Evolutionary conservation across 2,329 filamentous ascomycete genomes (phyloP).

Genomic region (Neophaeococcomyces mojaviensis): DNA sequence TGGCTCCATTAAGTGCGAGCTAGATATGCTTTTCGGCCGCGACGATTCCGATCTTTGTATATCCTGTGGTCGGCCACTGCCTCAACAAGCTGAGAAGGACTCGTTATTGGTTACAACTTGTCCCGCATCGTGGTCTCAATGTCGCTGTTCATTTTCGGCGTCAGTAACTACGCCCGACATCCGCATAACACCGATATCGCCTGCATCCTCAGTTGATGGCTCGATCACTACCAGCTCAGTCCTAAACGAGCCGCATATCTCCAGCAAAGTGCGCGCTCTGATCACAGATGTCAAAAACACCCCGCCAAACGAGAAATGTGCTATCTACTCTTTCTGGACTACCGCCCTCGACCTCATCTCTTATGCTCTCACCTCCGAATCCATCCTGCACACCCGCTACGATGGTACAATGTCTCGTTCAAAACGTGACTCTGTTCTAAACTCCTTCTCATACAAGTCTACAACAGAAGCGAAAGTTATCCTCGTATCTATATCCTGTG

Average conservation of each 20-base stretch:
- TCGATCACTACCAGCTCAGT: no score
- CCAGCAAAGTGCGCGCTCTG: conserved; percentile 7
- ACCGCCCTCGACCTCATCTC: conserved; percentile 42
- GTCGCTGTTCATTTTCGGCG: no score
- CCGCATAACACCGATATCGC: no score
- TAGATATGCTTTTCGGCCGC: not conserved
- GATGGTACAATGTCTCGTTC: conserved; percentile 42
- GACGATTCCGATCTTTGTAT: not conserved
- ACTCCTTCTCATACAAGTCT: conserved; percentile 34
- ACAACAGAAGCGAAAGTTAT: conserved; percentile 38
- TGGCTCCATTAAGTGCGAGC: no score
- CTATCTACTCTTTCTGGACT: conserved; percentile 48
- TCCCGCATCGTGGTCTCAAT: no score
- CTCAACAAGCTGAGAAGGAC: no score
- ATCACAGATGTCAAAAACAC: conserved; percentile 11
- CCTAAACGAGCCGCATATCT: not conserved
- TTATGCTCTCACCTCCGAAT: conserved; percentile 30
- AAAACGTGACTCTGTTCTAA: conserved; percentile 35
- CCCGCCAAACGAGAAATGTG: conserved; percentile 32
- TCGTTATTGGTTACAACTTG: no score
- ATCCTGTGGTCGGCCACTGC: no score
- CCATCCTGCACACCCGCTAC: conserved; percentile 35
- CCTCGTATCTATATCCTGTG: conserved; percentile 45
- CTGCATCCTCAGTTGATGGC: no score
- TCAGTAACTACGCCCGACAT: no score